Conservation (phyloP, 2,329 filamentous ascomycete genomes). For the Teratosphaeria pseudoeucalypti region DNA sequence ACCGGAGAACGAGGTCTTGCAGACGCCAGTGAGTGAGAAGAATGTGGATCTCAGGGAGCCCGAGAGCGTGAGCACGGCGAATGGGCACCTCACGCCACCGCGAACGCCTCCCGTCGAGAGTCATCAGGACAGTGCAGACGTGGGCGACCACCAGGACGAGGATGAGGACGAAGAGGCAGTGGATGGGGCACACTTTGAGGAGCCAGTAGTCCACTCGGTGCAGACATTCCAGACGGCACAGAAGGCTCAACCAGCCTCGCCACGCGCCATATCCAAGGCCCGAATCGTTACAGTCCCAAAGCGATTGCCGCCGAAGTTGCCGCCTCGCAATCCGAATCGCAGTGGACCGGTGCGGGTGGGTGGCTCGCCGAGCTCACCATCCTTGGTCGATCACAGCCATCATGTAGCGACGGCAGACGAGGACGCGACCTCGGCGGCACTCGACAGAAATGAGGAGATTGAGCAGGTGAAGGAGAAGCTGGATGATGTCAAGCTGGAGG, state of each 20-base stretch:
- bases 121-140: constrained; percentile 2
- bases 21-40: background rate
- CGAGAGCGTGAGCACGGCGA: constrained; percentile 8
- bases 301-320: constrained; percentile 65
- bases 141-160: constrained; percentile 27
- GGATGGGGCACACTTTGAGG: constrained; percentile 39
- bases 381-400: background rate
- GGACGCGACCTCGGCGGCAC: background rate
- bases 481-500: constrained; percentile 8
- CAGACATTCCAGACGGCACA: constrained; percentile 58
- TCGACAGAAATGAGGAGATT: background rate
- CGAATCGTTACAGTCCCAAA: constrained; percentile 79
- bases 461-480: constrained; percentile 1
- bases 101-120: constrained; percentile 14
- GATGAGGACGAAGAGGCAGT: constrained; percentile 33
- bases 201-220: constrained; percentile 48
- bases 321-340: constrained; percentile 60
- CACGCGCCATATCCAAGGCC: constrained; percentile 49
- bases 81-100: constrained; percentile 24
- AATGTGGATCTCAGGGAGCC: constrained; percentile 1
- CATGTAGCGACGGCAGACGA: background rate
- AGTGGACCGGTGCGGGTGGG: constrained; percentile 25
- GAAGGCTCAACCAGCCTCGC: constrained; percentile 49
- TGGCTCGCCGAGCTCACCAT: constrained; percentile 10
- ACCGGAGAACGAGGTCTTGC: constrained; percentile 19